These are phyloP conservation scores for Wickerhamiella domercqiae DNA, from an alignment of 805 yeast genomes.

Conservation along the genomic window DNA sequence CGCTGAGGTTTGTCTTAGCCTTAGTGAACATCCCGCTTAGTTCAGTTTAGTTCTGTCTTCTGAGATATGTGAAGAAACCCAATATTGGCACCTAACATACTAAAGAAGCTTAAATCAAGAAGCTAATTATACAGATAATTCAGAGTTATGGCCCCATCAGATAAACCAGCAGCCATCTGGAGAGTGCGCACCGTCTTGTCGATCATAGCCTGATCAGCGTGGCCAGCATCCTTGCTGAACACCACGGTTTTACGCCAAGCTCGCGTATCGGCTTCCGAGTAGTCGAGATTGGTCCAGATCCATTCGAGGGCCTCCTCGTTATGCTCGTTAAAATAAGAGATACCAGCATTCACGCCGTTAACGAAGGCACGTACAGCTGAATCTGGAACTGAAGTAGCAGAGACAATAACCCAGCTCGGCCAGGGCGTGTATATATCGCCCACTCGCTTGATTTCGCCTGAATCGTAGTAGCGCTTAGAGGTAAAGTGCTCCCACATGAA, in stretches of 20 bases:
- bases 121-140: constrained; percentile 6
- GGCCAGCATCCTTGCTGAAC: constrained; percentile 35
- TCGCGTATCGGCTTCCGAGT: constrained; percentile 57
- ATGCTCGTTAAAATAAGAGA: constrained; percentile 45
- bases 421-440: constrained; percentile 91
- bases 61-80: not conserved
- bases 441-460: constrained; percentile 59
- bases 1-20: constrained; percentile 17
- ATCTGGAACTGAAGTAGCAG: constrained; percentile 27
- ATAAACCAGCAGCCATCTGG: constrained; percentile 45
- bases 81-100: not conserved
- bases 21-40: constrained; percentile 9
- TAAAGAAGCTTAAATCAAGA: too few species aligned
- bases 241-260: constrained; percentile 71
- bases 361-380: constrained; percentile 29
- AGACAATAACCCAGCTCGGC: constrained; percentile 85
- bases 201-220: constrained; percentile 37
- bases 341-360: constrained; percentile 47
- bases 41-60: not conserved
- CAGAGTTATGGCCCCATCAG: constrained; percentile 14
- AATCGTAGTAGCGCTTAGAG: constrained; percentile 69
- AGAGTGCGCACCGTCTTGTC: constrained; percentile 42
- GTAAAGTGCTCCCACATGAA: constrained; percentile 97
- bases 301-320: constrained; percentile 49
- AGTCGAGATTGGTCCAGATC: constrained; percentile 57